These are phyloP conservation scores for Centrapalus pauciflorus DNA, from an alignment of 129 eudicot species.

Conservation along the genomic window DNA sequence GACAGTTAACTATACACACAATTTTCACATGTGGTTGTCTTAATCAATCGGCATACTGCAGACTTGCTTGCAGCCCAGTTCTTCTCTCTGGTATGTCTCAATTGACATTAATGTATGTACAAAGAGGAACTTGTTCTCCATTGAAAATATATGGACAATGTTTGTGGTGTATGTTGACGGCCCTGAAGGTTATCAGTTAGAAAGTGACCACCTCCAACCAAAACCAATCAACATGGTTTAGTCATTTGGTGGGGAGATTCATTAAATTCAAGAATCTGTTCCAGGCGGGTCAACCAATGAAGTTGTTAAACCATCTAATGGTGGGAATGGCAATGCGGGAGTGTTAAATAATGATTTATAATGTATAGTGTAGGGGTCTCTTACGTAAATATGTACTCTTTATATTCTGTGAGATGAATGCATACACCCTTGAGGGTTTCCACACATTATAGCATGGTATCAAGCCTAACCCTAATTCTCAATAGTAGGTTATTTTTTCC, in stretches of 20 bases:
- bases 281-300: constrained; percentile 35
- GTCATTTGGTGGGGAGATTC: constrained; percentile 37
- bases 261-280: constrained; percentile 34
- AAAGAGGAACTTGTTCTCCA: background rate
- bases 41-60: constrained; percentile 60
- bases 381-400: no score
- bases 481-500: no score
- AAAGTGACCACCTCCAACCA: constrained; percentile 44
- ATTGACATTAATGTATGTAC: no score
- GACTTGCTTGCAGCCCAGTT: constrained; percentile 63
- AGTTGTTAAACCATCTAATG: constrained; percentile 29
- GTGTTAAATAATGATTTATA: no score
- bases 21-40: no score
- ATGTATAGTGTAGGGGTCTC: no score
- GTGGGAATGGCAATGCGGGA: background rate
- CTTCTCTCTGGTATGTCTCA: constrained; percentile 40
- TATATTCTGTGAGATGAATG: no score
- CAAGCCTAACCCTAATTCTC: no score
- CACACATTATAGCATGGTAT: no score
- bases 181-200: constrained; percentile 49
- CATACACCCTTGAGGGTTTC: no score
- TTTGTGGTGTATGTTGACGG: constrained; percentile 37
- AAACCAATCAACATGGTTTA: constrained; percentile 35
- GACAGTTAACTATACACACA: no score
- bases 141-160: background rate